A percentile compares a stretch with the other conserved stretches of the same genome.
These are phyloP conservation scores for Durotheca rogersii DNA, from an alignment of 495 filamentous ascomycete species.

Conservation along the genomic window DNA sequence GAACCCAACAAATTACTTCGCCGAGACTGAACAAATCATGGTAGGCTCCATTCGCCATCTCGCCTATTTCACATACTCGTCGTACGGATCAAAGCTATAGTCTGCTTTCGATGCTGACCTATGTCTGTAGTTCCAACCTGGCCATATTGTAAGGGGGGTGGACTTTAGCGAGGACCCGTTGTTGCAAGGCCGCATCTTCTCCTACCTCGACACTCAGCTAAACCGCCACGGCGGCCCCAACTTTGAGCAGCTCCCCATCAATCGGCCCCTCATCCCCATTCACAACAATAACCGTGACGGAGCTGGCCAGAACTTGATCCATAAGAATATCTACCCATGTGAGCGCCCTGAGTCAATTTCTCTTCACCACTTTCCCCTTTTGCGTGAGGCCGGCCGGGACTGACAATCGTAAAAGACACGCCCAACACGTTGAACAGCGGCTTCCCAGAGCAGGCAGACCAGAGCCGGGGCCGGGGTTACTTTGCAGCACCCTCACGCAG, in stretches of 20 bases:
- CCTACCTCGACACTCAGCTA: constrained; percentile 73
- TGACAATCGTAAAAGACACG: constrained; percentile 43
- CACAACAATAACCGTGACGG: constrained; percentile 79
- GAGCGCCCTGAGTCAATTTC: too few relatives aligned
- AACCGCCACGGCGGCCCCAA: constrained; percentile 73
- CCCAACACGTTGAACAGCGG: constrained; percentile 68
- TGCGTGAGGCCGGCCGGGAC: neutral
- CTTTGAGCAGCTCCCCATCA: constrained; percentile 76
- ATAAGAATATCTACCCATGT: constrained; percentile 52
- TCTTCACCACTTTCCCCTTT: neutral
- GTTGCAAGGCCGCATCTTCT: constrained; percentile 72
- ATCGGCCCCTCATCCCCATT: constrained; percentile 60
- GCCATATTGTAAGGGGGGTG: constrained; percentile 67
- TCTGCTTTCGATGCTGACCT: constrained; percentile 6
- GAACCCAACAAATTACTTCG: constrained; percentile 76
- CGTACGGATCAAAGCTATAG: too few relatives aligned
- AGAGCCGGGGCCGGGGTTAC: constrained; percentile 69
- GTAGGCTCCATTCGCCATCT: constrained; percentile 43
- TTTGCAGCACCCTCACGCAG: constrained; percentile 66
- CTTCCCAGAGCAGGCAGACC: constrained; percentile 67
- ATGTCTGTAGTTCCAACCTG: constrained; percentile 51
- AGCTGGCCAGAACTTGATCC: constrained; percentile 55
- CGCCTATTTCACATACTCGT: neutral
- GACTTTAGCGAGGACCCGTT: constrained; percentile 74
- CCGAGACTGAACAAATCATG: constrained; percentile 74